Conservation (phyloP, 768 basidiomycete species). For the Boletus reticulatus region DNA sequence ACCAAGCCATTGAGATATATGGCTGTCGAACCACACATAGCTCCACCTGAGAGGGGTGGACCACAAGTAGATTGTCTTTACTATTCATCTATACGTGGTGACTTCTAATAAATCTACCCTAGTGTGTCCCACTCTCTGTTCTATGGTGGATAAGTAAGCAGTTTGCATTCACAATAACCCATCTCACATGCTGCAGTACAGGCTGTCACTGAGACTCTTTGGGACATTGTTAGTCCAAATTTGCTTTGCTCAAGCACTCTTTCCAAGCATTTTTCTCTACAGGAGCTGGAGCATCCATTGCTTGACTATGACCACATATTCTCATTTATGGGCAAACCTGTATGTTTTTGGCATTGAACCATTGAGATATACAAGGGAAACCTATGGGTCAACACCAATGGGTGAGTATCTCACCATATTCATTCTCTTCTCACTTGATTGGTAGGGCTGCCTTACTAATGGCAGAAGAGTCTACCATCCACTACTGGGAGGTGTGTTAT, state of each 20-base stretch:
- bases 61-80: conserved; percentile 58
- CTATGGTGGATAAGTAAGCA: conserved; percentile 63
- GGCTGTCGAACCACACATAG: conserved; percentile 20
- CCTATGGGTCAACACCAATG: too few species aligned
- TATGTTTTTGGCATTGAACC: conserved; percentile 94
- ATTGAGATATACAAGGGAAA: conserved; percentile 99
- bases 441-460: conserved; percentile 83
- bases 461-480: conserved; percentile 95
- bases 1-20: conserved; percentile 21
- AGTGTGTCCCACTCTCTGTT: conserved; percentile 89
- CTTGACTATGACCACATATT: conserved; percentile 95
- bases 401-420: conserved; percentile 37
- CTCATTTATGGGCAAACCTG: conserved; percentile 94
- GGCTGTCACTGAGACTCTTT: conserved; percentile 79
- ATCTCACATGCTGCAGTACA: conserved; percentile 20
- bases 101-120: not conserved
- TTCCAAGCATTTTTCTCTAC: not conserved
- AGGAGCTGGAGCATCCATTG: conserved; percentile 92
- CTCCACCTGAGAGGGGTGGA: conserved; percentile 83
- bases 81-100: not conserved
- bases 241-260: not conserved
- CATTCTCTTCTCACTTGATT: not conserved
- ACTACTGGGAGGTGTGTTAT: conserved; percentile 89
- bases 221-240: conserved; percentile 68
- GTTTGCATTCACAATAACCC: not conserved